A percentile compares a stretch with the other conserved stretches of the same genome.
Conservation (phyloP, 805 yeast species). For the Yamadazyma nakazawae region DNA sequence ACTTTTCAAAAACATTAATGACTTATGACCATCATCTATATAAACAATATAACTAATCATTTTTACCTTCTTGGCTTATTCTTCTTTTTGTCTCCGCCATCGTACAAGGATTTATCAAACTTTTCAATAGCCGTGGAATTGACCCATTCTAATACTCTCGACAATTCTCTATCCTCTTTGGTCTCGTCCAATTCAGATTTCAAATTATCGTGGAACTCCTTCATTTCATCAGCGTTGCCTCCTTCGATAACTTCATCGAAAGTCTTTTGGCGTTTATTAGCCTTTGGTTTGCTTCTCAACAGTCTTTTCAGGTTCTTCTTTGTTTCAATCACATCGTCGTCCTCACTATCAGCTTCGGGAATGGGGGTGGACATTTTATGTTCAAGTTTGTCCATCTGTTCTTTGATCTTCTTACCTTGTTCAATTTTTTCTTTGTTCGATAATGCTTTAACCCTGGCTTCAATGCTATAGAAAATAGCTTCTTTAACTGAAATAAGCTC, state of each 20-base stretch:
- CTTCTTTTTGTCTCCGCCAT: slow-evolving; percentile 43
- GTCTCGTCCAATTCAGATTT: slow-evolving; percentile 28
- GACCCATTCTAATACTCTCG: slow-evolving; percentile 58
- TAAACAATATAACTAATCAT: slow-evolving; percentile 4
- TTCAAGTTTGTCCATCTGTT: slow-evolving; percentile 35
- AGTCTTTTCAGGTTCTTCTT: slow-evolving; percentile 23
- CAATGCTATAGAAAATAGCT: slow-evolving; percentile 51
- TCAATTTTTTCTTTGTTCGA: slow-evolving; percentile 14
- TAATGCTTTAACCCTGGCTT: slow-evolving; percentile 52
- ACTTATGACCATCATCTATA: background rate
- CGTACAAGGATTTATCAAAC: slow-evolving; percentile 52
- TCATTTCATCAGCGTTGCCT: slow-evolving; percentile 28
- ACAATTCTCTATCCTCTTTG: slow-evolving; percentile 38
- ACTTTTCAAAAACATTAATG: background rate
- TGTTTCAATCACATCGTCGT: slow-evolving; percentile 29
- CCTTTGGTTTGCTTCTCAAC: slow-evolving; percentile 28
- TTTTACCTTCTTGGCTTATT: slow-evolving; percentile 15
- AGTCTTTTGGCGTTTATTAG: slow-evolving; percentile 35
- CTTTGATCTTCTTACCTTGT: slow-evolving; percentile 40
- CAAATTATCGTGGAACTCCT: slow-evolving; percentile 23
- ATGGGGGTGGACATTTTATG: slow-evolving; percentile 15
- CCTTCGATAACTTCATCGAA: slow-evolving; percentile 26
- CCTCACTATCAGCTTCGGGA: slow-evolving; percentile 18
- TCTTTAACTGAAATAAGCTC: slow-evolving; percentile 56
- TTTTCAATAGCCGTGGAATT: slow-evolving; percentile 54